These are phyloP conservation scores for Raffaelea albimanens DNA, from an alignment of 2,329 filamentous ascomycete genomes.

Conservation along the genomic window DNA sequence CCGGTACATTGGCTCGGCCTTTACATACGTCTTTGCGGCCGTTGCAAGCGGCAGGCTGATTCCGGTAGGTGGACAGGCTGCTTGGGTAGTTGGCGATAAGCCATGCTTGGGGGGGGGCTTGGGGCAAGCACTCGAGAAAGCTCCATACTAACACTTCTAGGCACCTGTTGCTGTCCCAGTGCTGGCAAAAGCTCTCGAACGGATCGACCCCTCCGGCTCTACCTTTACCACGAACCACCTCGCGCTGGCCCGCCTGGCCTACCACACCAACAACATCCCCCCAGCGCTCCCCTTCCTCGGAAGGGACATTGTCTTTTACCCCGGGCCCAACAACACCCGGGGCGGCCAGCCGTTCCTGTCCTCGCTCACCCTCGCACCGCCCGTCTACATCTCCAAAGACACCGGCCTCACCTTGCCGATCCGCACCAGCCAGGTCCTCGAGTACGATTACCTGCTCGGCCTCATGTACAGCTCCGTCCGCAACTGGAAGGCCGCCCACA, in stretches of 20 bases:
- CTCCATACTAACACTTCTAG: constrained; percentile 19
- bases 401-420: constrained; percentile 49
- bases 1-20: constrained; percentile 35
- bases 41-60: constrained; percentile 29
- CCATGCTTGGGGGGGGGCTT: not conserved
- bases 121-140: no score
- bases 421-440: constrained; percentile 44
- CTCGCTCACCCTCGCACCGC: constrained; percentile 33
- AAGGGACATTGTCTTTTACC: constrained; percentile 57
- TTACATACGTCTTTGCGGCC: constrained; percentile 34
- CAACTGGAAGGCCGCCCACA: constrained; percentile 53
- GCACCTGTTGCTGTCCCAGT: constrained; percentile 35
- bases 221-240: constrained; percentile 16
- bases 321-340: constrained; percentile 29
- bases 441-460: constrained; percentile 62
- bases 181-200: constrained; percentile 45
- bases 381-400: constrained; percentile 49
- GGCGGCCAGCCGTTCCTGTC: constrained; percentile 25
- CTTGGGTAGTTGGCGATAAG: no score
- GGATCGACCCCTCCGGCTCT: constrained; percentile 51
- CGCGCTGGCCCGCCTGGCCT: constrained; percentile 29
- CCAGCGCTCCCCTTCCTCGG: constrained; percentile 53
- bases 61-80: constrained; percentile 32
- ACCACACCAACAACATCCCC: constrained; percentile 41
- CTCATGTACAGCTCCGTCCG: constrained; percentile 52